Conservation (phyloP, 495 filamentous ascomycete species). For the Podospora australis region DNA sequence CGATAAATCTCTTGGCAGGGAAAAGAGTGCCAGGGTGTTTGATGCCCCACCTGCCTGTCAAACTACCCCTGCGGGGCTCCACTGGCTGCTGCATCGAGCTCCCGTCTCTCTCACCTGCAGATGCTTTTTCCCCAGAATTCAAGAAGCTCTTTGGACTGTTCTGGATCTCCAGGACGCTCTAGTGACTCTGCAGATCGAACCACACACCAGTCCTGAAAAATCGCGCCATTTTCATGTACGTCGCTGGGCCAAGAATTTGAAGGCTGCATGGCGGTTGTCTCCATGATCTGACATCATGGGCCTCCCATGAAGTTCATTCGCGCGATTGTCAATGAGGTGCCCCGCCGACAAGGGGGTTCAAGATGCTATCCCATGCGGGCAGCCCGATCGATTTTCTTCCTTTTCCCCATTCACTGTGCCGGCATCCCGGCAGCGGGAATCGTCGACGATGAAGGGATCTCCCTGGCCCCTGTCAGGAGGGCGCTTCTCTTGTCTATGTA, state of each 20-base stretch:
- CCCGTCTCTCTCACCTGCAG: not conserved
- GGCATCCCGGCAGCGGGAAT: not conserved
- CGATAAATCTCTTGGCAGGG: not conserved
- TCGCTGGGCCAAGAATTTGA: not conserved
- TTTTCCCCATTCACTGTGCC: conserved; percentile 3
- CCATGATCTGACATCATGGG: conserved; percentile 10
- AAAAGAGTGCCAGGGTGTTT: not conserved
- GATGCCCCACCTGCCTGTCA: not conserved
- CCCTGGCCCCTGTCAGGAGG: too few species aligned
- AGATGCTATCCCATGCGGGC: not conserved
- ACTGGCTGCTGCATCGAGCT: too few species aligned
- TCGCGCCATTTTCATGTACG: conserved; percentile 9
- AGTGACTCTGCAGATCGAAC: not conserved
- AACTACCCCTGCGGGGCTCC: too few species aligned
- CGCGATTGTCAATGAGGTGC: not conserved
- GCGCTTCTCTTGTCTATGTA: too few species aligned
- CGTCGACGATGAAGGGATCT: too few species aligned
- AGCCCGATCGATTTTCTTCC: conserved; percentile 6
- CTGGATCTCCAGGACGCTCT: too few species aligned
- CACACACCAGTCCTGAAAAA: not conserved
- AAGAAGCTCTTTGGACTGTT: not conserved
- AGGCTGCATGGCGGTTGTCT: not conserved
- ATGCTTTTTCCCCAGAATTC: too few species aligned
- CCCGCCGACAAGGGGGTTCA: too few species aligned
- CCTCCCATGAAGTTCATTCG: too few species aligned